Evolutionary conservation across 768 basidiomycete genomes (phyloP), one percentile per base, ranked within the genome.

Genomic region (Tephrocybe sp.): DNA sequence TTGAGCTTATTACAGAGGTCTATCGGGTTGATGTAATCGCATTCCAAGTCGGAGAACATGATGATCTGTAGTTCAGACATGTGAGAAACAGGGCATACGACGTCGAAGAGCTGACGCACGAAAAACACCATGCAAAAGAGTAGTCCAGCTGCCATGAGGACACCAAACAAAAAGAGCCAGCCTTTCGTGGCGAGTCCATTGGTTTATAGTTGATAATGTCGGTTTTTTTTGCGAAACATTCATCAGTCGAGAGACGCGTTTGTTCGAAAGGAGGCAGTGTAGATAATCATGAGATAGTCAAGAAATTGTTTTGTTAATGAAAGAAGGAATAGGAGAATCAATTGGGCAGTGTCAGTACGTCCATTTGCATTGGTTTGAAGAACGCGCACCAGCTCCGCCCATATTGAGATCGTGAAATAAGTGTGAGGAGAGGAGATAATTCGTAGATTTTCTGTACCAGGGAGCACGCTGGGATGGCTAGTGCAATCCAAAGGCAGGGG

Each of bases 1-100:
- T 98, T 98, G 62, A 98, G 86, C 77, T 97, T 98, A 74, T 98
- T 98, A 74, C 97, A 98, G 31, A 98, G 86, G 71, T 99, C 97
- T 83, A 99, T 99, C 44, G 97, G 97, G 72, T 99, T 99, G 78
- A 98, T 96, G 75, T 98, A 98, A 80, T 97, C 94, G 78, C 93
- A 97, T 74, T 98, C 96, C 65, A 98, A 76, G 75, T 98, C 97
- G 36, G 94, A 97, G 78, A 98, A 98, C 96, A 98, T 98, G 77
- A 99, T 98, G 64, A 99, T 98, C 96, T 98, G 60, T 28, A 26
- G 36, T n/a, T 27, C 24, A 43, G 16, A 31, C 30, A 27, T 44
- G 19, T 40, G 30, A 46, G 31, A 44, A 34, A 18, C 30, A 26
- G 28, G 15, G 24, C 39, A 45, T 36, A 32, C 38, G 45, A 48